Percentiles rank a stretch among this genome's conserved stretches.
Conservation (phyloP, 2,329 filamentous ascomycete genomes). For the Zymoseptoria passerinii region DNA sequence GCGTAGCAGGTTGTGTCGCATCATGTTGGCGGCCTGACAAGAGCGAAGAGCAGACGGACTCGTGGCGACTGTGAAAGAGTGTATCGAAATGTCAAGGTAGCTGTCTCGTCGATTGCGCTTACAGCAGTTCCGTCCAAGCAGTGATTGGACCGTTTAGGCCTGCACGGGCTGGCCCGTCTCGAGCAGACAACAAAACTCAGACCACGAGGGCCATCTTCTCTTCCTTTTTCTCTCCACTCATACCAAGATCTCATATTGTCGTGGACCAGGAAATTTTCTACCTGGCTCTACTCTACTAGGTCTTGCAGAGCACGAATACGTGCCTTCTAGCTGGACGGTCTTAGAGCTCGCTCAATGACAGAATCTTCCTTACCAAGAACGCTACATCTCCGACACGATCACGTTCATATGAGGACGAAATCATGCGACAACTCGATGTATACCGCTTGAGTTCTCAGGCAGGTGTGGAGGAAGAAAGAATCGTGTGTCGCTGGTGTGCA, state of each 20-base stretch:
- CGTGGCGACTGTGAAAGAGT: not conserved
- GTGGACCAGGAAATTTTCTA: conserved; percentile 40
- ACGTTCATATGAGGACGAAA: not conserved
- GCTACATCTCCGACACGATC: conserved; percentile 41
- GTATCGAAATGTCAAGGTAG: too few species aligned
- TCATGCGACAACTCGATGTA: not conserved
- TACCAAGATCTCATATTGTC: conserved; percentile 60
- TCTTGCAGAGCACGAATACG: conserved; percentile 49
- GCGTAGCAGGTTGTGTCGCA: conserved; percentile 58
- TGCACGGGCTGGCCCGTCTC: not conserved
- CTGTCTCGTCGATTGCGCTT: too few species aligned
- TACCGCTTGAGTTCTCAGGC: not conserved
- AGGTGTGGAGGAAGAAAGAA: not conserved
- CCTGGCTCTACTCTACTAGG: conserved; percentile 54
- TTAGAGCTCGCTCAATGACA: conserved; percentile 48
- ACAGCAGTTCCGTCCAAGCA: conserved; percentile 6
- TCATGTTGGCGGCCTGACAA: conserved; percentile 38
- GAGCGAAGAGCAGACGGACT: conserved; percentile 1
- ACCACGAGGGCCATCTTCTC: conserved; percentile 3
- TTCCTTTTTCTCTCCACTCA: conserved; percentile 40
- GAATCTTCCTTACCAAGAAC: conserved; percentile 58
- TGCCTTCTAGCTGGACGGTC: conserved; percentile 59
- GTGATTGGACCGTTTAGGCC: conserved; percentile 16
- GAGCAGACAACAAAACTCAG: not conserved
- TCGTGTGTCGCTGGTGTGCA: not conserved